These are phyloP conservation scores for Jimgerdemannia lactiflua DNA, from an alignment of 192 early-diverging fungal genomes.

Conservation along the genomic window DNA sequence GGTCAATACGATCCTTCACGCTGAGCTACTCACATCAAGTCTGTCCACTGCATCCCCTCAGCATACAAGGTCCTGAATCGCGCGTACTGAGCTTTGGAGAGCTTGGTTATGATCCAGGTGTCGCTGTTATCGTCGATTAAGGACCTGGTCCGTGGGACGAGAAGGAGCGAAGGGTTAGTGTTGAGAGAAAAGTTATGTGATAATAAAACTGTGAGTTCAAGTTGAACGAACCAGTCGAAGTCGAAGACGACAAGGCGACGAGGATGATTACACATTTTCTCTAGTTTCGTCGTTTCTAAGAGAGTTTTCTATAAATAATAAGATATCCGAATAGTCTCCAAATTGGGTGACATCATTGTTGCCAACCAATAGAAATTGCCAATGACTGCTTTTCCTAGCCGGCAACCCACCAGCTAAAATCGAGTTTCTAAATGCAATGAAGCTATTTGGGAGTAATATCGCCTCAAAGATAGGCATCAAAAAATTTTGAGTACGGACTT, in stretches of 20 bases:
- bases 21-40: constrained; percentile 51
- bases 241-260: constrained; percentile 53
- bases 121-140: constrained; percentile 63
- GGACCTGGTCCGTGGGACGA: constrained; percentile 35
- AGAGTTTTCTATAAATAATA: too few species aligned
- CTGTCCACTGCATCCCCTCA: constrained; percentile 53
- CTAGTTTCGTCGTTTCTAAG: not conserved
- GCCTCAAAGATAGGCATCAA: too few species aligned
- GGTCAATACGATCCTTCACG: not conserved
- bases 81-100: constrained; percentile 31
- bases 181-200: too few species aligned
- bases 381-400: too few species aligned
- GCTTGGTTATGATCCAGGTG: constrained; percentile 36
- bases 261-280: not conserved
- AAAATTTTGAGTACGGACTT: too few species aligned
- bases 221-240: constrained; percentile 55
- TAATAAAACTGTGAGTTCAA: not conserved
- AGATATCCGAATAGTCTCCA: too few species aligned
- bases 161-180: too few species aligned
- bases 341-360: too few species aligned
- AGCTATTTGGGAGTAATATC: too few species aligned
- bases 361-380: too few species aligned
- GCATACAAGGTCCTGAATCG: constrained; percentile 18
- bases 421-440: too few species aligned
- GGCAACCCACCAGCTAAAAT: too few species aligned